Evolutionary conservation across 2,329 filamentous ascomycete species (phyloP).

Genomic region (Colletotrichum nymphaeae): DNA sequence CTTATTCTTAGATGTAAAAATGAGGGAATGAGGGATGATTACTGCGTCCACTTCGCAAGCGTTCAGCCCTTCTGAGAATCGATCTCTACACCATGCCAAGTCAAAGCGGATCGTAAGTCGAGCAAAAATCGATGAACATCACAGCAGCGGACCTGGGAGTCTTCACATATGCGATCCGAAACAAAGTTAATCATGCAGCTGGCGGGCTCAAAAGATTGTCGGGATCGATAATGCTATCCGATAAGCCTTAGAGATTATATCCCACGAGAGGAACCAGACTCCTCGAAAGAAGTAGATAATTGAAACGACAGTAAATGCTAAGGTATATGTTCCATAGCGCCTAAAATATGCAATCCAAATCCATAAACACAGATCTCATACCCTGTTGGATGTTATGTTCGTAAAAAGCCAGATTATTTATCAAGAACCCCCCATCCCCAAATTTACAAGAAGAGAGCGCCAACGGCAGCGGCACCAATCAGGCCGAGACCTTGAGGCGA

Average conservation of each 20-base stretch:
- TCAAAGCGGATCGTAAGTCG: too few species aligned
- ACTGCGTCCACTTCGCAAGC: too few species aligned
- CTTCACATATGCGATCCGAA: too few species aligned
- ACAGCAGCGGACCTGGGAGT: too few species aligned
- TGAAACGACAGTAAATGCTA: slow-evolving; percentile 27
- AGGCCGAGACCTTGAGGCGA: slow-evolving; percentile 23
- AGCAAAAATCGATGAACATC: too few species aligned
- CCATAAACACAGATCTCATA: not conserved
- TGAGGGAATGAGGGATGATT: too few species aligned
- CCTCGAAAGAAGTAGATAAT: not conserved
- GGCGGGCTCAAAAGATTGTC: not conserved
- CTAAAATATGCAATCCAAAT: not conserved
- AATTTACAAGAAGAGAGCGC: slow-evolving; percentile 26
- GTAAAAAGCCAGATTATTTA: not conserved
- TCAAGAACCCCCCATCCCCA: not conserved
- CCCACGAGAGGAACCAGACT: not conserved
- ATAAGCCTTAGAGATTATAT: not conserved
- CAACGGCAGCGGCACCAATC: slow-evolving; percentile 29
- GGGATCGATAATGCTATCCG: not conserved
- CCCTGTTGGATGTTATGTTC: not conserved
- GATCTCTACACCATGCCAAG: too few species aligned
- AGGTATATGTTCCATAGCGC: slow-evolving; percentile 9
- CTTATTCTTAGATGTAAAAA: too few species aligned
- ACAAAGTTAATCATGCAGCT: too few species aligned
- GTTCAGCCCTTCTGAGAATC: too few species aligned